Percentiles rank a stretch among this genome's conserved stretches.
These are phyloP conservation scores for Astrothelium subdiscretum DNA, from an alignment of 495 filamentous ascomycete genomes.

Conservation along the genomic window DNA sequence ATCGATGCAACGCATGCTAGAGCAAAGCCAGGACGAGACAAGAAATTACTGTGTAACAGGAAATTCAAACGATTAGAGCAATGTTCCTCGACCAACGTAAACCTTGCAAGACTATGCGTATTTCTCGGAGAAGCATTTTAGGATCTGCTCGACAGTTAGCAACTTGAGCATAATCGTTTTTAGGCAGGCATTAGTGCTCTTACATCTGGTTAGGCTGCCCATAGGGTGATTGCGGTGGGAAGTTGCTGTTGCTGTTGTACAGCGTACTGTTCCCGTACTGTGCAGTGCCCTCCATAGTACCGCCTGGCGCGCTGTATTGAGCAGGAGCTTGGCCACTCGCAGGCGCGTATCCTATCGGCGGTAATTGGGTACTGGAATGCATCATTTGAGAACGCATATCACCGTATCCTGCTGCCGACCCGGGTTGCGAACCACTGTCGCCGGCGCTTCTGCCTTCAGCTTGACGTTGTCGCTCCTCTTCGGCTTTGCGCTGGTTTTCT, in stretches of 20 bases:
- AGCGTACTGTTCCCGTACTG: conserved; percentile 50
- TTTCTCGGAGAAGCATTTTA: not conserved
- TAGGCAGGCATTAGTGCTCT: not conserved
- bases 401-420: conserved; percentile 41
- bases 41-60: not conserved
- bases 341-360: conserved; percentile 74
- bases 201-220: conserved; percentile 63
- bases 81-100: not conserved
- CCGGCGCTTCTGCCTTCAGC: conserved; percentile 44
- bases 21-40: not conserved
- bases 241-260: conserved; percentile 38
- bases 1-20: conserved; percentile 1
- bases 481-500: conserved; percentile 76
- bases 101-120: not conserved
- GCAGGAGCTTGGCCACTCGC: conserved; percentile 49
- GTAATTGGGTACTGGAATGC: conserved; percentile 54
- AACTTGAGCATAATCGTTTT: not conserved
- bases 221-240: conserved; percentile 67
- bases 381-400: conserved; percentile 43
- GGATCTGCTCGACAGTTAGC: not conserved
- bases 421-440: conserved; percentile 30
- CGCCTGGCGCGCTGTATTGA: conserved; percentile 54
- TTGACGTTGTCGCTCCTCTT: conserved; percentile 74
- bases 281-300: conserved; percentile 44
- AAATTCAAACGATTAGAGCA: not conserved